A percentile compares a stretch with the other conserved stretches of the same genome.
These are phyloP conservation scores for Pyrus betulifolia DNA, from an alignment of 306 rosid species.

Conservation along the genomic window DNA sequence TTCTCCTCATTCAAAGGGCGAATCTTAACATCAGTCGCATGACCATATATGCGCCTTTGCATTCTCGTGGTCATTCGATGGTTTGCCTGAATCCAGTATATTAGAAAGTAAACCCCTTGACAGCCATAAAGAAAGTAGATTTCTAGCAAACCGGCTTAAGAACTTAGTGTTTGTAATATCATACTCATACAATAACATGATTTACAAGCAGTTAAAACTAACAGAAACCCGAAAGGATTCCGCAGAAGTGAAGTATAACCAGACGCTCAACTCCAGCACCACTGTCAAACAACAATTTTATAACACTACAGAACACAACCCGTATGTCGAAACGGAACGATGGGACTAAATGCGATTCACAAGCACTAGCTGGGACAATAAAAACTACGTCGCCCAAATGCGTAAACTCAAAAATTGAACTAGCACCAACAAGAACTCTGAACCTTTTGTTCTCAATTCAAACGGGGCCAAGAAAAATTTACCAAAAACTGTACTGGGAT, in stretches of 20 bases:
- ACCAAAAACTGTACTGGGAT: not conserved
- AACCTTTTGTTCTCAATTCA: not conserved
- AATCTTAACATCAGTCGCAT: conserved; percentile 73
- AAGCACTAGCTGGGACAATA: not conserved
- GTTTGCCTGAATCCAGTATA: conserved; percentile 44
- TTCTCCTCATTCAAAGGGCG: conserved; percentile 92
- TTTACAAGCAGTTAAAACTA: not conserved
- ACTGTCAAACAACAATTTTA: not conserved
- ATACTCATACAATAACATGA: not conserved
- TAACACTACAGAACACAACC: not conserved
- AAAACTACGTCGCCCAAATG: not conserved
- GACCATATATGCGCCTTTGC: conserved; percentile 83
- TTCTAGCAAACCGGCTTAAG: not conserved
- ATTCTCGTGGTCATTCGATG: conserved; percentile 66
- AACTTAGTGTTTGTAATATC: not conserved
- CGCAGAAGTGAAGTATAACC: not conserved
- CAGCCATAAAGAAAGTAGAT: not conserved
- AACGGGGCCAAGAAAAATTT: not conserved
- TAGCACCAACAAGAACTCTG: not conserved
- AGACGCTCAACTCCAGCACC: not conserved
- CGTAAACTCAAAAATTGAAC: not conserved
- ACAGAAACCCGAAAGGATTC: not conserved
- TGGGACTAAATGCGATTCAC: not conserved
- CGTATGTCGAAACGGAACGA: not conserved
- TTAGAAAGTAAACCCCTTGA: not conserved